phyloP scores from a whole-genome alignment of 1,284 basidiomycete species.

The Puccinia coronata region DNA sequence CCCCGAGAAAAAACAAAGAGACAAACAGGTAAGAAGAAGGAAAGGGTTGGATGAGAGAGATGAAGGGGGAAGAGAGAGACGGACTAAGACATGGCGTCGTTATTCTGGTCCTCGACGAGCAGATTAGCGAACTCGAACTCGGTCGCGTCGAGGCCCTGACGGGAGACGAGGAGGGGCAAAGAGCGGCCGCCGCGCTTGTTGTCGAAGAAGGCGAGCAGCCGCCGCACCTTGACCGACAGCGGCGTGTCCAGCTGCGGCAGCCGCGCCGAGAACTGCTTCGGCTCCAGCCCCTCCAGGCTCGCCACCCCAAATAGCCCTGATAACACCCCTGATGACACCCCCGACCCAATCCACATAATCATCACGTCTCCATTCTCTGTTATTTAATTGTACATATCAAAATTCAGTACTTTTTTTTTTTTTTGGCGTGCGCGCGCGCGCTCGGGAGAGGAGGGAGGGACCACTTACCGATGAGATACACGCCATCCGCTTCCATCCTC shows the following conservation, averaged over 20 bases:
- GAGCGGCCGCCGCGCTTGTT: conserved; percentile 65
- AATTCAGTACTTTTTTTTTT: not conserved
- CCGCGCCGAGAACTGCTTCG: conserved; percentile 60
- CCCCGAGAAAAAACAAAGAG: not conserved
- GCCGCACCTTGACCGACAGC: conserved; percentile 80
- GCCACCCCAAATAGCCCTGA: conserved; percentile 83
- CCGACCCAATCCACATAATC: conserved; percentile 87
- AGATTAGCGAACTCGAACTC: conserved; percentile 97
- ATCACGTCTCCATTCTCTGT: conserved; percentile 91
- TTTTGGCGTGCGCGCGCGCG: too few species aligned
- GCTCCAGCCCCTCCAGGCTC: conserved; percentile 72
- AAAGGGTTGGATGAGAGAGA: too few species aligned
- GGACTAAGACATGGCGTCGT: conserved; percentile 83
- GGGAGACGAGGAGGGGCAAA: conserved; percentile 73
- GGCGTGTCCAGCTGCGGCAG: conserved; percentile 63
- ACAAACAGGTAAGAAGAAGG: too few species aligned
- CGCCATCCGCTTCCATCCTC: conserved; percentile 85
- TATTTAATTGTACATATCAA: conserved; percentile 36
- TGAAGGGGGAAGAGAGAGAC: conserved; percentile 62
- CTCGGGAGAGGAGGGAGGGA: not conserved
- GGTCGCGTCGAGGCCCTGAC: conserved; percentile 88
- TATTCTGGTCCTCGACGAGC: conserved; percentile 95
- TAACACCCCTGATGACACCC: conserved; percentile 77
- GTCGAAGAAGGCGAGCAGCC: conserved; percentile 74
- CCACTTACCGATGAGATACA: conserved; percentile 82